These are phyloP conservation scores for Gillenia trifoliata DNA, from an alignment of 306 rosid species.

Conservation along the genomic window DNA sequence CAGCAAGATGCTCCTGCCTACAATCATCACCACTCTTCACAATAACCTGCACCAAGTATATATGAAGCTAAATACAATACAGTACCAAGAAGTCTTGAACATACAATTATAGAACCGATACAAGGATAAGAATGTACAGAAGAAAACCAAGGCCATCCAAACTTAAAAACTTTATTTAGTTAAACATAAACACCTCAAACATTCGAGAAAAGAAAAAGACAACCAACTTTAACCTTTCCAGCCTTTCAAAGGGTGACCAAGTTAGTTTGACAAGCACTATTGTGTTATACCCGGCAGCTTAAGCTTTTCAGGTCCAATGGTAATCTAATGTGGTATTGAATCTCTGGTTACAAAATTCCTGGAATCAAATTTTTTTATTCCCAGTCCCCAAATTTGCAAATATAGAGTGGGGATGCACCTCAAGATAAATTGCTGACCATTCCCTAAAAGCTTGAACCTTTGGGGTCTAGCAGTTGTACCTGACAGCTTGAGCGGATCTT, in stretches of 20 bases:
- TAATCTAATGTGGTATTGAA: not conserved
- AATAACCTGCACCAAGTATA: slow-evolving; percentile 52
- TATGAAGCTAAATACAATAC: slow-evolving; percentile 16
- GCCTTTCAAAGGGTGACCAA: not conserved
- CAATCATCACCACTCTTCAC: slow-evolving; percentile 99
- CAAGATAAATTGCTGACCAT: not conserved
- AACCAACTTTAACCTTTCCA: slow-evolving; percentile 4
- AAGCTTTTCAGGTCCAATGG: not conserved
- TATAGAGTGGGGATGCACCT: not conserved
- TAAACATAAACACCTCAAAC: not conserved
- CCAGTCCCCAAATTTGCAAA: not conserved
- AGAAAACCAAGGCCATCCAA: slow-evolving; percentile 10
- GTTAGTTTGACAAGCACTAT: not conserved
- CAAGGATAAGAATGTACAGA: not conserved
- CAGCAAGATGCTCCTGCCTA: slow-evolving; percentile 99
- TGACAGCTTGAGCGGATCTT: not conserved
- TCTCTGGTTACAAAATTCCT: not conserved
- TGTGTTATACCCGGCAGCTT: not conserved
- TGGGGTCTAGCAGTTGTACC: too few relatives aligned
- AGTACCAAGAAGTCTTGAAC: slow-evolving; percentile 17
- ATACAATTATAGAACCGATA: not conserved
- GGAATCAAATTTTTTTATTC: not conserved
- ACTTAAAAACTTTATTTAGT: slow-evolving; percentile 8
- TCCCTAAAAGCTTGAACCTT: not conserved
- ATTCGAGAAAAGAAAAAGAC: not conserved